phyloP scores from a whole-genome alignment of 2,329 filamentous ascomycete genomes.

The Fusarium marasasianum region DNA sequence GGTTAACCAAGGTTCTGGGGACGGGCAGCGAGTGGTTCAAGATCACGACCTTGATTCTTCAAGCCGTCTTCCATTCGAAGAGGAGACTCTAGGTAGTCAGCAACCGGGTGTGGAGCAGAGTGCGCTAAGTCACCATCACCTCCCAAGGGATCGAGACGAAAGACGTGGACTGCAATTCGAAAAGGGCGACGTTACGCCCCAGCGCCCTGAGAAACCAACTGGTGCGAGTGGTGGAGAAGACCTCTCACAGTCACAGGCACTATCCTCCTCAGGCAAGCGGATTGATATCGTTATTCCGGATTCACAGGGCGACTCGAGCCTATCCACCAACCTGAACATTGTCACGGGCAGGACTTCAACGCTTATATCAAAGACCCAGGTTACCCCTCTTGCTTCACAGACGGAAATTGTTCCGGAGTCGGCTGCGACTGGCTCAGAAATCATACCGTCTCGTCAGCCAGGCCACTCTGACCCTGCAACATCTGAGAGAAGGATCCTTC shows the following conservation, averaged over 20 bases:
- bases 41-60: neutral
- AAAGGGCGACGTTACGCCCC: neutral
- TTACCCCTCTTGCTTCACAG: conserved; percentile 7
- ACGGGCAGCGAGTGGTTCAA: neutral
- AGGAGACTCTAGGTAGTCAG: neutral
- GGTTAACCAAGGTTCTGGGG: neutral
- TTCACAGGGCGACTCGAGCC: conserved; percentile 31
- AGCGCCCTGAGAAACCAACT: neutral
- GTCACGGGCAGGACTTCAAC: neutral
- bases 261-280: neutral
- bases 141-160: neutral
- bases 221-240: neutral
- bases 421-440: conserved; percentile 10
- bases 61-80: neutral
- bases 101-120: neutral
- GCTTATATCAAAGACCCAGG: neutral
- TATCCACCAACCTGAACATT: conserved; percentile 3
- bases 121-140: neutral
- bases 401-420: conserved; percentile 22
- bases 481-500: neutral
- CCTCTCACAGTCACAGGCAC: neutral
- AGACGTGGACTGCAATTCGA: neutral
- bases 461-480: conserved; percentile 5
- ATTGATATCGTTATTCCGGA: conserved; percentile 31
- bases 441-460: conserved; percentile 44